Evolutionary conservation across 352 stramenopile species (phyloP).

Genomic region (Phytophthora pluvialis): DNA sequence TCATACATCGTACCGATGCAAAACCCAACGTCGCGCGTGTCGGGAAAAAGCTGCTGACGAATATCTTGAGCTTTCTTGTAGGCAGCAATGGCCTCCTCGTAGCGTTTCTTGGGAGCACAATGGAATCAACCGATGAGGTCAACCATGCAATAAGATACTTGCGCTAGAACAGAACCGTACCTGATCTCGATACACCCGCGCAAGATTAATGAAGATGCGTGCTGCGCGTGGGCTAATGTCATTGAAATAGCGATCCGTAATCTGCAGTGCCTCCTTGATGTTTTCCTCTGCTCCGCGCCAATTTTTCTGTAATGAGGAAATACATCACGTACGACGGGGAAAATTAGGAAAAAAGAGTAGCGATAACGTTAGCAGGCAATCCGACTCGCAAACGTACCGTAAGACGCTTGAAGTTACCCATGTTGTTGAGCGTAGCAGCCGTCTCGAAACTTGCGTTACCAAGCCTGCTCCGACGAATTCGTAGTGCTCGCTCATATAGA

Average conservation of each 20-base stretch:
- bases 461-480: slow-evolving; percentile 72
- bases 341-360: slow-evolving; percentile 1
- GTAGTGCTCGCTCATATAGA: slow-evolving; percentile 68
- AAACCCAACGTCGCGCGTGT: slow-evolving; percentile 79
- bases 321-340: neutral
- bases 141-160: neutral
- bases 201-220: slow-evolving; percentile 81
- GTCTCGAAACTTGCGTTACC: slow-evolving; percentile 84
- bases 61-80: slow-evolving; percentile 80
- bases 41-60: slow-evolving; percentile 72
- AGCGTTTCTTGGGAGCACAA: slow-evolving; percentile 52
- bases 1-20: slow-evolving; percentile 61
- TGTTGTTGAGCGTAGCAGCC: slow-evolving; percentile 82
- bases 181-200: slow-evolving; percentile 80
- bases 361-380: neutral
- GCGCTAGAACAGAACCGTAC: slow-evolving; percentile 20
- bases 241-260: slow-evolving; percentile 81
- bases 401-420: slow-evolving; percentile 83
- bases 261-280: slow-evolving; percentile 79
- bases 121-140: neutral
- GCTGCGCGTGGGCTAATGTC: slow-evolving; percentile 75
- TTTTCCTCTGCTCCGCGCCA: slow-evolving; percentile 70
- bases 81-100: slow-evolving; percentile 66
- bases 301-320: slow-evolving; percentile 50
- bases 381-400: slow-evolving; percentile 44